These are phyloP conservation scores for Suillus plorans DNA, from an alignment of 768 basidiomycete genomes.

Conservation along the genomic window DNA sequence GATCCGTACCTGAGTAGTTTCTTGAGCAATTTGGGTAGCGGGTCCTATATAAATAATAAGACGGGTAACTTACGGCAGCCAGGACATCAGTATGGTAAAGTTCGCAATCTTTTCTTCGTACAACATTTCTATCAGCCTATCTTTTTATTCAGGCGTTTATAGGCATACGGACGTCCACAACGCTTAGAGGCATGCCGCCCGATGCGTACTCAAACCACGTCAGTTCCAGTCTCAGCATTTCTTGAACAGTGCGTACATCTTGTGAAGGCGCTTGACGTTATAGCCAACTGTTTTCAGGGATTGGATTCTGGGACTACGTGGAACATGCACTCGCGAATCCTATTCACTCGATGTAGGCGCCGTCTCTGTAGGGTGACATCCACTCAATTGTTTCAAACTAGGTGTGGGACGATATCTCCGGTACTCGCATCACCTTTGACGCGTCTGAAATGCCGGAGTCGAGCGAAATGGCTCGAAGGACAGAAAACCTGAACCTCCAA, in stretches of 20 bases:
- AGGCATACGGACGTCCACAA: too few relatives aligned
- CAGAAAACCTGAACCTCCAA: slow-evolving; percentile 93
- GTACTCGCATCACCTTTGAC: slow-evolving; percentile 73
- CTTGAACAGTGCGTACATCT: slow-evolving; percentile 50
- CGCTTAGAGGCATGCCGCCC: slow-evolving; percentile 31
- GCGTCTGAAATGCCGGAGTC: slow-evolving; percentile 43
- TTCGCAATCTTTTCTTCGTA: too few relatives aligned
- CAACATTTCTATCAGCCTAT: too few relatives aligned
- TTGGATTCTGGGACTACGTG: slow-evolving; percentile 83
- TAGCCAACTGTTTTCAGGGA: slow-evolving; percentile 44
- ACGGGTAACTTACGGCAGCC: too few relatives aligned
- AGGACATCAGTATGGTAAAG: too few relatives aligned
- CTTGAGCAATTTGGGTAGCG: too few relatives aligned
- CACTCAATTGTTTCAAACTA: slow-evolving; percentile 22
- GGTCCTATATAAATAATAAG: too few relatives aligned
- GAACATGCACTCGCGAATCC: slow-evolving; percentile 64
- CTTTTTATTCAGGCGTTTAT: too few relatives aligned
- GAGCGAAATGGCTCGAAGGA: slow-evolving; percentile 74
- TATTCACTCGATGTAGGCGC: slow-evolving; percentile 84
- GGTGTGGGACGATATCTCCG: slow-evolving; percentile 93
- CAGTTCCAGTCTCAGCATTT: slow-evolving; percentile 72
- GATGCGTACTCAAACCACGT: slow-evolving; percentile 78
- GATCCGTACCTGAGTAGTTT: too few relatives aligned
- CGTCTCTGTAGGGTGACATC: slow-evolving; percentile 12
- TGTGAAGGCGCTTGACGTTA: background rate